Evolutionary conservation across 1,139 yeast genomes (phyloP).

Genomic region (Yamadazyma atmosphaerica): DNA sequence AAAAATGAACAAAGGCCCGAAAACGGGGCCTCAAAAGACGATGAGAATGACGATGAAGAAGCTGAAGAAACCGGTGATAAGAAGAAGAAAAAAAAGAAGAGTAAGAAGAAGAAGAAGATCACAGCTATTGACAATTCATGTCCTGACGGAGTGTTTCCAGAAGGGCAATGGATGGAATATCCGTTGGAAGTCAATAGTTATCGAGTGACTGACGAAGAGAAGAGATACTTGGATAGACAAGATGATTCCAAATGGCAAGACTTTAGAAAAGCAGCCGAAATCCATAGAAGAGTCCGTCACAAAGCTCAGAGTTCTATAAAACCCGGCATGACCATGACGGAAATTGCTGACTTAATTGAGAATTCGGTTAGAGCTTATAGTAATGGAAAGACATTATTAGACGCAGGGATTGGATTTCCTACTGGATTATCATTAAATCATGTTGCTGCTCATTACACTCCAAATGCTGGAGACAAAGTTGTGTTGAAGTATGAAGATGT

Average conservation of each 20-base stretch:
- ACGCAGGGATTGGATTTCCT: conserved; percentile 95
- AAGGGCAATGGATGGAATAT: conserved; percentile 82
- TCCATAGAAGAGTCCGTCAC: conserved; percentile 86
- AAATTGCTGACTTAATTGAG: conserved; percentile 87
- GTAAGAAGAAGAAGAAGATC: conserved; percentile 41
- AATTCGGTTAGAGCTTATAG: conserved; percentile 77
- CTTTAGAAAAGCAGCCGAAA: conserved; percentile 93
- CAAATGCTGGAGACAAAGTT: conserved; percentile 90
- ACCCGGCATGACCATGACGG: conserved; percentile 93
- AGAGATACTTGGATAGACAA: conserved; percentile 74
- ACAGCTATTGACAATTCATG: conserved; percentile 67
- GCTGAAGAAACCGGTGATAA: conserved; percentile 22
- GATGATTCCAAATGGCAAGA: conserved; percentile 73
- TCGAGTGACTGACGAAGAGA: conserved; percentile 85
- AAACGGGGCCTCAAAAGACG: conserved; percentile 8
- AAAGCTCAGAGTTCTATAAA: conserved; percentile 71
- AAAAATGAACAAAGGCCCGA: conserved; percentile 5
- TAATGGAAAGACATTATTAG: conserved; percentile 60
- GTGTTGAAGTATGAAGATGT: conserved; percentile 84
- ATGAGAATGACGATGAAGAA: conserved; percentile 13
- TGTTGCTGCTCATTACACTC: conserved; percentile 97
- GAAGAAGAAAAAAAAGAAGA: conserved; percentile 48
- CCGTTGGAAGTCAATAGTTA: conserved; percentile 69
- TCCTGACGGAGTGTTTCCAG: conserved; percentile 79
- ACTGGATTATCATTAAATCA: conserved; percentile 92